Evolutionary conservation across 805 yeast genomes (phyloP), one percentile per base, ranked within the genome.

Genomic region (Hanseniaspora jakobsenii): DNA sequence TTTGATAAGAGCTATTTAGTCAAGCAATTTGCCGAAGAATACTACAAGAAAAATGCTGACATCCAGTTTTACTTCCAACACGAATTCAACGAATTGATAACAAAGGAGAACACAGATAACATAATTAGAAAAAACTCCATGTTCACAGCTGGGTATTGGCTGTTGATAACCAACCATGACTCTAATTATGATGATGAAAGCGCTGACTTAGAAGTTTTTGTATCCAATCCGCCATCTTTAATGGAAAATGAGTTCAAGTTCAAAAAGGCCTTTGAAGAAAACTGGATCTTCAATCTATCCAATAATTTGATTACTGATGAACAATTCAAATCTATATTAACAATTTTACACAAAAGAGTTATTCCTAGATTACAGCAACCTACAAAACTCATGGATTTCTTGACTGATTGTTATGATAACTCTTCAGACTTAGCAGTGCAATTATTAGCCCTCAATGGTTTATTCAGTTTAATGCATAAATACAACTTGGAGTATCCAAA

Each of bases 401-500:
- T 89, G 48, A 85, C 95, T 1, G 94, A 83, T 49, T 78, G 93
- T 2, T 87, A 85, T 57, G 64, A 62, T 22, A 71, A 66, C 50
- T 43, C 53, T 3, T 53, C 54, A 23, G 67, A 65, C 32, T 48
- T 57, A 13, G 36, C 44, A 35, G 66, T 79, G 12, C 80, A 87
- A 14, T 73, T 89, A 35, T 64, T 91, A 43, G 79, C 97, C 2
- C 69, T 89, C 53, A 89, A 86, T 60, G 93, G 95, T 9, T 66
- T 89, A 42, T 89, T 85, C 63, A 85, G 77, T 54, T 67, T 89
- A 48, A 89, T 89, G 78, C 82, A 74, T 54, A 68, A 70, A 47
- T 76, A 75, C 60, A 87, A 87, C 57, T 68, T 89, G 53, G 97
- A 89, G 56, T 89, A 89, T 59, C 96, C 97, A 14, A 79, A 85